Conservation (phyloP, 441 rosid genomes). For the Raphanus hybrid region DNA sequence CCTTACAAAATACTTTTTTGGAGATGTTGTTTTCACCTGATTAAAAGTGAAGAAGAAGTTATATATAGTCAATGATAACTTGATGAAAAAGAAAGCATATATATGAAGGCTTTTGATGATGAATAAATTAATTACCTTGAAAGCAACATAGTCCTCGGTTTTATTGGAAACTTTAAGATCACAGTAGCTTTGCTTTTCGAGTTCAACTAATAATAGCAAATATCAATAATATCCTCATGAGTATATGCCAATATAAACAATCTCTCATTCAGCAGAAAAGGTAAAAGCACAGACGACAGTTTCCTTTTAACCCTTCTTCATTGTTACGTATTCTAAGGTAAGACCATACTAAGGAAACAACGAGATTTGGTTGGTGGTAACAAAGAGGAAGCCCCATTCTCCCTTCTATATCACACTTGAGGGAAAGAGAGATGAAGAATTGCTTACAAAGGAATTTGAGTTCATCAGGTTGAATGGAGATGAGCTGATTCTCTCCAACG, state of each 20-base stretch:
- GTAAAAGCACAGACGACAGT: too few species aligned
- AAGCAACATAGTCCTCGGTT: constrained; percentile 89
- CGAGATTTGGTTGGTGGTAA: too few species aligned
- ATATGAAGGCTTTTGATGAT: background rate
- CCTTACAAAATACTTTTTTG: constrained; percentile 97
- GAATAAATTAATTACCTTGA: constrained; percentile 60
- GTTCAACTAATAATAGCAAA: constrained; percentile 71
- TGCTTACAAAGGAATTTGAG: constrained; percentile 77
- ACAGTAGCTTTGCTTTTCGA: constrained; percentile 81
- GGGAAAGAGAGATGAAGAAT: background rate
- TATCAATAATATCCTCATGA: too few species aligned
- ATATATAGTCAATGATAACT: background rate
- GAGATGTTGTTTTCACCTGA: constrained; percentile 98
- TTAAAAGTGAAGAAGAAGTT: constrained; percentile 12
- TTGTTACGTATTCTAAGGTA: too few species aligned
- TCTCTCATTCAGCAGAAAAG: too few species aligned
- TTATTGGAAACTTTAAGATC: constrained; percentile 92
- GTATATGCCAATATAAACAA: too few species aligned
- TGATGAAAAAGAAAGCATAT: constrained; percentile 7
- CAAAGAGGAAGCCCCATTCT: too few species aligned
- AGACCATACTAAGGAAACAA: too few species aligned
- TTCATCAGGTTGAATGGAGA: constrained; percentile 93
- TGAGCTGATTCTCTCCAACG: constrained; percentile 66
- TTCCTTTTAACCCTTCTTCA: too few species aligned
- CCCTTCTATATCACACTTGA: too few species aligned